phyloP scores from a whole-genome alignment of 108 stramenopile species.

The Tribonema minus region DNA sequence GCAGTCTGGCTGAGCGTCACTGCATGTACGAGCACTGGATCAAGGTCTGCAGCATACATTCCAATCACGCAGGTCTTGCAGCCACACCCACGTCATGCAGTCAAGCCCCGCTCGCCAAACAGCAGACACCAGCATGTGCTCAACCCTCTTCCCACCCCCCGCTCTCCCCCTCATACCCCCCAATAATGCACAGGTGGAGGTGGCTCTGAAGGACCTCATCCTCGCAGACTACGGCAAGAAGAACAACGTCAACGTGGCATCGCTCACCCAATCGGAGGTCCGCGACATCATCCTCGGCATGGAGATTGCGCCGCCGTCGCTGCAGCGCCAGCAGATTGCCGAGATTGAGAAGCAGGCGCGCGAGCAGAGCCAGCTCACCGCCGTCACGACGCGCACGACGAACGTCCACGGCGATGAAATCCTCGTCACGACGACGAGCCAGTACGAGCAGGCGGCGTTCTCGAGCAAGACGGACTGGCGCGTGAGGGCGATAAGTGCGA shows the following conservation, averaged over 20 bases:
- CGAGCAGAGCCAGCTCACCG: slow-evolving; percentile 91
- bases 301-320: slow-evolving; percentile 97
- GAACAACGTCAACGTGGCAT: slow-evolving; percentile 98
- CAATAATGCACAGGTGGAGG: slow-evolving; percentile 66
- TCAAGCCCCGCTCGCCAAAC: too few relatives aligned
- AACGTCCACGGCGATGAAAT: slow-evolving; percentile 98
- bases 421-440: slow-evolving; percentile 92
- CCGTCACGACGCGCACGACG: slow-evolving; percentile 94
- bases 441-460: slow-evolving; percentile 96
- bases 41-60: too few relatives aligned
- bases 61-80: too few relatives aligned
- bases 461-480: slow-evolving; percentile 97
- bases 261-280: slow-evolving; percentile 94
- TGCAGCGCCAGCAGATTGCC: slow-evolving; percentile 97
- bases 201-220: slow-evolving; percentile 95
- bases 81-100: too few relatives aligned
- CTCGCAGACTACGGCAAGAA: slow-evolving; percentile 98
- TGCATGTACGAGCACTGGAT: too few relatives aligned
- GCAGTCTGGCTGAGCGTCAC: too few relatives aligned
- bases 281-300: slow-evolving; percentile 98
- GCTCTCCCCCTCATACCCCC: not conserved
- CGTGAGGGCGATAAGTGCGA: slow-evolving; percentile 96
- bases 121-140: too few relatives aligned
- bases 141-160: not conserved
- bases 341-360: slow-evolving; percentile 97